Percentiles rank a stretch among this genome's conserved stretches.
Evolutionary conservation across 2,329 filamentous ascomycete species (phyloP).

Genomic region (Alternaria metachromatica): DNA sequence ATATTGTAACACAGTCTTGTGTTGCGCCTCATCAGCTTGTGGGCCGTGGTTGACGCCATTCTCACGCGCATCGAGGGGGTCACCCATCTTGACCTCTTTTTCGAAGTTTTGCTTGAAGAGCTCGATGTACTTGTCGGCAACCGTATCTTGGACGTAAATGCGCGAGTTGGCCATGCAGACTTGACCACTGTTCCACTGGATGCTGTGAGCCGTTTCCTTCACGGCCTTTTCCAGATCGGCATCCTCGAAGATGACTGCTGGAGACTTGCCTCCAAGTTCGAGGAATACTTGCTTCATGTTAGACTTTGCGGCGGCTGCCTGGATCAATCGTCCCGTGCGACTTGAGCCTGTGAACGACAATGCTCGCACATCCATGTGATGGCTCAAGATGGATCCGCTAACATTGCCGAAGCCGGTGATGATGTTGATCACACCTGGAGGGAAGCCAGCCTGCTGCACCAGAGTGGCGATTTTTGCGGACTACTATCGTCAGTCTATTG

Average conservation of each 20-base stretch:
- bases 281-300: slow-evolving; percentile 87
- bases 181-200: slow-evolving; percentile 64
- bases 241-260: slow-evolving; percentile 80
- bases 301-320: slow-evolving; percentile 70
- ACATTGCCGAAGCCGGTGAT: slow-evolving; percentile 80
- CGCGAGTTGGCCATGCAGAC: slow-evolving; percentile 66
- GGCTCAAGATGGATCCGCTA: slow-evolving; percentile 77
- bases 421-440: slow-evolving; percentile 79
- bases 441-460: slow-evolving; percentile 79
- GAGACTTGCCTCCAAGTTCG: slow-evolving; percentile 87
- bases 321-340: slow-evolving; percentile 86
- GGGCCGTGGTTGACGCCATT: slow-evolving; percentile 74
- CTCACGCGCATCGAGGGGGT: slow-evolving; percentile 68
- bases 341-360: slow-evolving; percentile 85
- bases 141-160: slow-evolving; percentile 62
- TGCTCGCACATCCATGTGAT: slow-evolving; percentile 82
- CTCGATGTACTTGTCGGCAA: slow-evolving; percentile 56
- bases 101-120: slow-evolving; percentile 48
- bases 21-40: slow-evolving; percentile 60
- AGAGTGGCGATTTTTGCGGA: slow-evolving; percentile 81
- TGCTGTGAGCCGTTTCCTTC: slow-evolving; percentile 56
- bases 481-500: slow-evolving; percentile 65
- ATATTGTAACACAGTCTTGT: slow-evolving; percentile 55
- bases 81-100: slow-evolving; percentile 51
- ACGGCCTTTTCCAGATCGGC: slow-evolving; percentile 79